Evolutionary conservation across 2,329 filamentous ascomycete genomes (phyloP).

Genomic region (Nigrospora oryzae): DNA sequence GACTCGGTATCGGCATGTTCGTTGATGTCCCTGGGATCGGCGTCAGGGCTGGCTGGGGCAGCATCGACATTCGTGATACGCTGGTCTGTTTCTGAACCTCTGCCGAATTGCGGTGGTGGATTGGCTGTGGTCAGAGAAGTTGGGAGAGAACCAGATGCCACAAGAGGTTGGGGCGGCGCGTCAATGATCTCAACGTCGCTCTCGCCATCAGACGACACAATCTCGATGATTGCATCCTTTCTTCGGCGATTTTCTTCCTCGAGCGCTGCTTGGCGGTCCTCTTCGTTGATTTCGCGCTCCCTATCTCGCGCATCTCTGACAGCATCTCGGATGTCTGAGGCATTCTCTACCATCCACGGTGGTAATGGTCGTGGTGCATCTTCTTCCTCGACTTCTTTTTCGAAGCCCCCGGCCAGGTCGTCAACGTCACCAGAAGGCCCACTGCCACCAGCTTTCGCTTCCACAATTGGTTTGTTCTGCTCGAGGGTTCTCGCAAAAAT

Average conservation of each 20-base stretch:
- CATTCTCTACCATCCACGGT: slow-evolving; percentile 60
- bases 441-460: slow-evolving; percentile 24
- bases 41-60: too few relatives aligned
- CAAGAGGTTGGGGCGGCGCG: slow-evolving; percentile 27
- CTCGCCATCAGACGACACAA: slow-evolving; percentile 53
- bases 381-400: slow-evolving; percentile 33
- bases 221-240: slow-evolving; percentile 47
- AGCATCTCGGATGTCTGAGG: slow-evolving; percentile 57
- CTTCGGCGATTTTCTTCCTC: slow-evolving; percentile 41
- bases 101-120: too few relatives aligned
- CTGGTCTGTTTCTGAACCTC: too few relatives aligned
- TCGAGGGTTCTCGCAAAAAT: slow-evolving; percentile 40
- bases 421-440: slow-evolving; percentile 24
- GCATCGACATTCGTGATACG: too few relatives aligned
- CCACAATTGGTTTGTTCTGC: slow-evolving; percentile 3
- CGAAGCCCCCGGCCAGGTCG: slow-evolving; percentile 57
- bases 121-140: too few relatives aligned
- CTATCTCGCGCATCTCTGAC: slow-evolving; percentile 48
- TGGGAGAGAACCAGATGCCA: too few relatives aligned
- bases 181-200: slow-evolving; percentile 52
- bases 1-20: slow-evolving; percentile 1
- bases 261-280: slow-evolving; percentile 48
- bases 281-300: slow-evolving; percentile 54
- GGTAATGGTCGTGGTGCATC: slow-evolving; percentile 50
- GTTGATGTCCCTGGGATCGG: too few relatives aligned